Base-by-base conservation (phyloP, 2,329 filamentous ascomycete genomes). In the Epichloe hybrida region DNA sequence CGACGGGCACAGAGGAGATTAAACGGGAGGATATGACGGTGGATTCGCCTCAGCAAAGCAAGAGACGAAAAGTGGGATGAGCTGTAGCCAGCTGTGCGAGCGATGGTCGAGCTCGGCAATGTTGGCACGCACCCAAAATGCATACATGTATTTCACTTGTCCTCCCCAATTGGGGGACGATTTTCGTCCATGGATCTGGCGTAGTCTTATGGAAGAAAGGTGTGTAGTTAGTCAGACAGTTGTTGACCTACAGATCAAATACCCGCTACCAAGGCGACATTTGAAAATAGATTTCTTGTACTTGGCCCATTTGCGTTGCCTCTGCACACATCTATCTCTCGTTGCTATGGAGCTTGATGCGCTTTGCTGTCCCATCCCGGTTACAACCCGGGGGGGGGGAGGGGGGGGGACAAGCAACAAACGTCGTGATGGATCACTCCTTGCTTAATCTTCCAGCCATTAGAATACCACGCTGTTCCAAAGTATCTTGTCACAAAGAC, bases 1-100 rank as follows among this genome's bases (percentile, higher is more conserved):
- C 72, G 11, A 68, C 69, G 1, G 69, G 65, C 2, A 77, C 74
- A 1, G 75, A 79, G 56, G 75, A 78, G 59, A 74, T 77, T 20
- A 57, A 60, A 15, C 66, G 72, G 11, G 65, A 71, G 8, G 74
- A 75, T 21, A 48, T 73, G 17, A 60, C 56, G 2, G 21, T 58
- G 36, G 54, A 56, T 23, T 57, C 61, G 0, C 55, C 56, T 45
- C 59, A 60, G 31, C 62, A 62, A 34, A 57, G 55, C 12, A 73
- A 73, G 61, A 62, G 70, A 23, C 63, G 70, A 34, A 67, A 70
- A 7, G 54, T 69, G 40, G 61, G 57, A 27, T 68, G 53, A 60
- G 8, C 13, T 17, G n/a, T 17, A 17, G n/a, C n/a, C n/a, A n/a
- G 17, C 17, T 17, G 17, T 17, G 17, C 17, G 31, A 31, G 31